A percentile compares a stretch with the other conserved stretches of the same genome.
These are phyloP conservation scores for Pseudoscleropodium purum DNA, from an alignment of 225 moss, liverwort and hornwort genomes.

Conservation along the genomic window DNA sequence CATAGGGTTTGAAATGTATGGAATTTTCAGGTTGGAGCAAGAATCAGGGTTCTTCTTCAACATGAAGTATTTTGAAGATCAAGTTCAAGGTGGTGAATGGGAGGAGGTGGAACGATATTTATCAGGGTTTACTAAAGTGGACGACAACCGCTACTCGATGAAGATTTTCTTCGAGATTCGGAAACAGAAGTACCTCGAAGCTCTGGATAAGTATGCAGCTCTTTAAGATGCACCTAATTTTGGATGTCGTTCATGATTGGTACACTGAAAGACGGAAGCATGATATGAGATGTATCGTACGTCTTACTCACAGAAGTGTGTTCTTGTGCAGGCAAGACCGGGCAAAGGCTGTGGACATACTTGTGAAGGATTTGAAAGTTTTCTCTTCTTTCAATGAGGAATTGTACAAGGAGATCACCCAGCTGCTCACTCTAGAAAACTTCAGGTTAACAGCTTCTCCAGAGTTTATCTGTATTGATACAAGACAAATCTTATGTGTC, in stretches of 20 bases:
- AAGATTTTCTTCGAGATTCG: conserved; percentile 99
- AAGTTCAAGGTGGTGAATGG: conserved; percentile 98
- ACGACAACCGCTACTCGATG: conserved; percentile 99
- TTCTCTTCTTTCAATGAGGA: conserved; percentile 99
- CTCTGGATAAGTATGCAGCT: conserved; percentile 83
- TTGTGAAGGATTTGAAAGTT: conserved; percentile 98
- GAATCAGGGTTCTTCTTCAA: conserved; percentile 99
- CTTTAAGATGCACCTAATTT: neutral
- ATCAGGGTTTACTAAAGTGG: conserved; percentile 98
- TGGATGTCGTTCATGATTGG: neutral
- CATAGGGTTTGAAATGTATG: neutral
- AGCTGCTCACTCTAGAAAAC: conserved; percentile 93
- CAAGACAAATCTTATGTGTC: neutral
- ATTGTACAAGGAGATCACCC: conserved; percentile 97
- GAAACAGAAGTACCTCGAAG: conserved; percentile 98
- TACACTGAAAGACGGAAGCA: neutral
- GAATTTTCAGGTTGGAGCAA: conserved; percentile 78
- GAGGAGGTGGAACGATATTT: conserved; percentile 98
- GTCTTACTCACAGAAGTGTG: neutral
- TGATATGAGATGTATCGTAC: neutral
- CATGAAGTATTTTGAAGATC: conserved; percentile 99
- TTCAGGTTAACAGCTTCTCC: conserved; percentile 50
- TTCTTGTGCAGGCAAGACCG: conserved; percentile 83
- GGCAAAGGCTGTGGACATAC: conserved; percentile 96
- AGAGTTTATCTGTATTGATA: neutral